Conservation (phyloP, 2,329 filamentous ascomycete genomes). For the Periconia macrospinosa region DNA sequence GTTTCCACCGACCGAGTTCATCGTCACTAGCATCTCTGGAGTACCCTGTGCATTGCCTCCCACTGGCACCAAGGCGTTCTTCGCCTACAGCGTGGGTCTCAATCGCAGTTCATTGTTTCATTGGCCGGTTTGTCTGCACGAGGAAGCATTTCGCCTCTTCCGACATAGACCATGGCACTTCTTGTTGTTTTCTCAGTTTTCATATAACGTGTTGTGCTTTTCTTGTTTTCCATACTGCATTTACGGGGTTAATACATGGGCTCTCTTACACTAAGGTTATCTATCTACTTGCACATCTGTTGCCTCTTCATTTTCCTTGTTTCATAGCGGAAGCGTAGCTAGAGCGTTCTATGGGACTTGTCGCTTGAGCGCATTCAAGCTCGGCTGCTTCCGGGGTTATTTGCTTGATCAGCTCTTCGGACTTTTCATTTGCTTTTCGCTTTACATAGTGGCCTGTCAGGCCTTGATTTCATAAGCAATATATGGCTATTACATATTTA, state of each 20-base stretch:
- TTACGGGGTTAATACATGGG: constrained; percentile 2
- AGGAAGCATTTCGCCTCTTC: neutral
- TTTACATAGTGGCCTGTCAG: neutral
- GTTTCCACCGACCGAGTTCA: constrained; percentile 13
- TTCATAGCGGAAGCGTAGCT: constrained; percentile 4
- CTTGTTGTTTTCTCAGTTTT: constrained; percentile 7
- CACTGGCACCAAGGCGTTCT: constrained; percentile 5
- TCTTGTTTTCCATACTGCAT: constrained; percentile 7
- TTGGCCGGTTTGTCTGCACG: constrained; percentile 5
- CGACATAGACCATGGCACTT: constrained; percentile 3
- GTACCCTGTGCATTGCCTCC: constrained; percentile 12
- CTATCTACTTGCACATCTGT: constrained; percentile 13
- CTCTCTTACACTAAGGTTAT: neutral
- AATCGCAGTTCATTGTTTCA: constrained; percentile 1
- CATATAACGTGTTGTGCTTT: neutral
- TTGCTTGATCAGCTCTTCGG: neutral
- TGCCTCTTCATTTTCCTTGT: constrained; percentile 12
- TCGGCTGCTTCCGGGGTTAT: neutral
- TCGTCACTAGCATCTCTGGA: constrained; percentile 21
- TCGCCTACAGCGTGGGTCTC: constrained; percentile 4
- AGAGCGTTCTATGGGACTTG: neutral
- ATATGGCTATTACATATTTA: neutral
- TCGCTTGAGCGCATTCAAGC: no score
- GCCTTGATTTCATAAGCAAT: neutral
- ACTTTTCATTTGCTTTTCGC: neutral